Conservation (phyloP, 1,139 yeast species). For the Yamadazyma sp. region DNA sequence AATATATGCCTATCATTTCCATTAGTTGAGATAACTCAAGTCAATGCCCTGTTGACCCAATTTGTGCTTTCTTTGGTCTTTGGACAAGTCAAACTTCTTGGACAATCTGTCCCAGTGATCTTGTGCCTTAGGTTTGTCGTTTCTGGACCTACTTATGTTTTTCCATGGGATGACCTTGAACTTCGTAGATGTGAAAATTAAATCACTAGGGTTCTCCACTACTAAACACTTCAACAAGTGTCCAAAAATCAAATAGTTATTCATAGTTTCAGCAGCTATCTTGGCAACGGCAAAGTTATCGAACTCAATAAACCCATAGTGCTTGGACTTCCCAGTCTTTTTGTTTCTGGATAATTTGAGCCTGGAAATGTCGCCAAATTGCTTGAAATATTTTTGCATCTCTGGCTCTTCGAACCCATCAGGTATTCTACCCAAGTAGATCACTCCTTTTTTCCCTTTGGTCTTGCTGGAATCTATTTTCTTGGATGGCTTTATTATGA, state of each 20-base stretch:
- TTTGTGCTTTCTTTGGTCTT: conserved; percentile 44
- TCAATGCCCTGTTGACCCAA: conserved; percentile 58
- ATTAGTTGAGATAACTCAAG: conserved; percentile 29
- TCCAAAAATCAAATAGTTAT: conserved; percentile 85
- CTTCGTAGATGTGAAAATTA: conserved; percentile 57
- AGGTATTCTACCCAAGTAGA: conserved; percentile 91
- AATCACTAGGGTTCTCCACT: conserved; percentile 48
- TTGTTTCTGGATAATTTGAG: conserved; percentile 84
- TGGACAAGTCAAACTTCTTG: conserved; percentile 46
- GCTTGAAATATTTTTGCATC: conserved; percentile 76
- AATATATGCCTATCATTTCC: conserved; percentile 1
- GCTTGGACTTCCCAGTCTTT: conserved; percentile 89
- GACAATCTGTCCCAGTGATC: conserved; percentile 58
- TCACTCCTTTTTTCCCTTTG: conserved; percentile 53
- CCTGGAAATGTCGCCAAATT: conserved; percentile 82
- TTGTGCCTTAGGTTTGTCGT: conserved; percentile 56
- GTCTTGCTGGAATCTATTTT: conserved; percentile 19
- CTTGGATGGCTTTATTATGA: conserved; percentile 30
- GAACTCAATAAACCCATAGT: conserved; percentile 85
- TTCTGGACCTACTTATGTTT: conserved; percentile 51
- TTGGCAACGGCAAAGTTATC: conserved; percentile 72
- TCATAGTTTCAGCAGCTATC: conserved; percentile 92
- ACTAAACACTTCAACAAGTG: conserved; percentile 72
- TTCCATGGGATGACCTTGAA: conserved; percentile 67
- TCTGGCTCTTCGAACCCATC: conserved; percentile 88